Percentiles rank a stretch among this genome's conserved stretches.
Evolutionary conservation across 306 rosid genomes (phyloP).

Genomic region (Glycine soja): DNA sequence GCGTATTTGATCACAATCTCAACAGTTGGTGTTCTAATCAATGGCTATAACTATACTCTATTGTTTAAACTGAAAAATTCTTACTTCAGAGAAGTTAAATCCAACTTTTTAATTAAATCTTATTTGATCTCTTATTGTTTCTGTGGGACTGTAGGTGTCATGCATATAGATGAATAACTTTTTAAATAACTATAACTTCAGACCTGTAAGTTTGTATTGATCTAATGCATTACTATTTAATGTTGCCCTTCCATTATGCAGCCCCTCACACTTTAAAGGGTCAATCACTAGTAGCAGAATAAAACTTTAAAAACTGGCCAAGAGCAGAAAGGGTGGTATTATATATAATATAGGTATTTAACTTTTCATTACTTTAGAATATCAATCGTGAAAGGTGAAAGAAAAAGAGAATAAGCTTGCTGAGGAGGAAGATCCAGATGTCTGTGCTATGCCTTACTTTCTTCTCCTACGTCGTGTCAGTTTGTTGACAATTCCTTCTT

Average conservation of each 20-base stretch:
- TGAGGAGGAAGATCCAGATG: slow-evolving; percentile 49
- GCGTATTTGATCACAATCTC: not conserved
- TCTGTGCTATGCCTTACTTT: slow-evolving; percentile 41
- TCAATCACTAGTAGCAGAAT: slow-evolving; percentile 35
- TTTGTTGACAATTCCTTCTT: slow-evolving; percentile 13
- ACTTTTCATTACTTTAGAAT: slow-evolving; percentile 40
- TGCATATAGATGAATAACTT: not conserved
- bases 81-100: too few species aligned
- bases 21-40: not conserved
- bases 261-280: slow-evolving; percentile 46
- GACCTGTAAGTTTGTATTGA: slow-evolving; percentile 18
- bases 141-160: not conserved
- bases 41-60: not conserved
- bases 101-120: not conserved
- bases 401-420: slow-evolving; percentile 39
- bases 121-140: not conserved
- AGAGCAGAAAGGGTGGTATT: slow-evolving; percentile 40
- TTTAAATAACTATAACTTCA: not conserved
- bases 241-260: slow-evolving; percentile 34
- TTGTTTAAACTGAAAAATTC: not conserved
- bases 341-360: slow-evolving; percentile 30
- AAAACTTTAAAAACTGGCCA: slow-evolving; percentile 46
- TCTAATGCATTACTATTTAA: slow-evolving; percentile 6
- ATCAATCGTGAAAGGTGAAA: slow-evolving; percentile 37
- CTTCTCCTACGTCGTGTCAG: slow-evolving; percentile 3